Conservation (phyloP, 2,329 filamentous ascomycete genomes). For the Microcyclospora tardicrescens region DNA sequence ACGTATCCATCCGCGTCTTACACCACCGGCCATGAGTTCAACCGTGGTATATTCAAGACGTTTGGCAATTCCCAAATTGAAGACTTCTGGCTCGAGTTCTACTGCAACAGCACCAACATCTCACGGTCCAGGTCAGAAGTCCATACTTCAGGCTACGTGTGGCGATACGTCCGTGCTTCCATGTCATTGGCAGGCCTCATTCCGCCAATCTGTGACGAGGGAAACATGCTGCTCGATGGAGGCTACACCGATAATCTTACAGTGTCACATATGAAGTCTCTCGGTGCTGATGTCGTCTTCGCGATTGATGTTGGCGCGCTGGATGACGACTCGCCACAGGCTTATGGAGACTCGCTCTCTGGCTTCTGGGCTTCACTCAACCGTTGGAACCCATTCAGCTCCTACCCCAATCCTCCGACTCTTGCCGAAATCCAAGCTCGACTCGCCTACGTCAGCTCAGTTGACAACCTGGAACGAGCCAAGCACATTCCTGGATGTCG, state of each 20-base stretch:
- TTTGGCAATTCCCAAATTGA: constrained; percentile 96
- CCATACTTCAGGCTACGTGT: constrained; percentile 92
- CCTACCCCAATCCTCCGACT: constrained; percentile 81
- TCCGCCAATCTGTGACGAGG: constrained; percentile 90
- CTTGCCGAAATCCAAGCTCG: constrained; percentile 91
- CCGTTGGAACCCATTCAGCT: constrained; percentile 91
- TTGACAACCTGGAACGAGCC: constrained; percentile 85
- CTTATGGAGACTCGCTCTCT: constrained; percentile 85
- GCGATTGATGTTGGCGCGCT: constrained; percentile 87
- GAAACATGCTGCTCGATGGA: constrained; percentile 89
- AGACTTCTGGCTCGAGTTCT: constrained; percentile 97
- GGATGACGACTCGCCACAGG: constrained; percentile 83
- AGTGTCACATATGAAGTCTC: constrained; percentile 89
- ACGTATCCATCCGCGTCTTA: constrained; percentile 96
- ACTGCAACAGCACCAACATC: constrained; percentile 99
- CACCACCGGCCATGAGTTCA: constrained; percentile 97
- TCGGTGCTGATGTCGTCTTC: constrained; percentile 89
- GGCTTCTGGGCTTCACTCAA: constrained; percentile 93
- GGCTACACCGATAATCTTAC: constrained; percentile 97
- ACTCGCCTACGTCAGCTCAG: constrained; percentile 85
- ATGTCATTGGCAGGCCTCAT: constrained; percentile 92
- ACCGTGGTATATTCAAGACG: constrained; percentile 95
- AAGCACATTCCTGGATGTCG: constrained; percentile 84
- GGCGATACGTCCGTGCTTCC: constrained; percentile 90
- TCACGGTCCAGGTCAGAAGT: constrained; percentile 84